These are phyloP conservation scores for Trypethelium eluteriae DNA, from an alignment of 495 filamentous ascomycete species.

Conservation along the genomic window DNA sequence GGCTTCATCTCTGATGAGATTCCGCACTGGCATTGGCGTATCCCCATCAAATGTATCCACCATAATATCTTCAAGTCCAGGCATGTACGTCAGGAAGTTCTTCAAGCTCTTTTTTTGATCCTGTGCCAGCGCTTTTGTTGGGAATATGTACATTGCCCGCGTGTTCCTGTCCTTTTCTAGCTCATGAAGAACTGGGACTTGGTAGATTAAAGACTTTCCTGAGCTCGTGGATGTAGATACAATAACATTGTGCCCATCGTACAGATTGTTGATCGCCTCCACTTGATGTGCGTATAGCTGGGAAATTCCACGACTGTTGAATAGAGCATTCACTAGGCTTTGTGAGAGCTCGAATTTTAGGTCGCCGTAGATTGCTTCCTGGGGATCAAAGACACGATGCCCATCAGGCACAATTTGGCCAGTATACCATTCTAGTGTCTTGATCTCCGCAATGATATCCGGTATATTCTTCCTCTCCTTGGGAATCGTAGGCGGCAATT, in stretches of 20 bases:
- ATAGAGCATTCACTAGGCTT: constrained; percentile 85
- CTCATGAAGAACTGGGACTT: constrained; percentile 83
- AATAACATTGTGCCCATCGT: constrained; percentile 79
- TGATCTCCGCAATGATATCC: constrained; percentile 80
- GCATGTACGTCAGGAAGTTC: constrained; percentile 74
- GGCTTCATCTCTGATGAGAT: constrained; percentile 76
- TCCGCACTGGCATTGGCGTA: constrained; percentile 72
- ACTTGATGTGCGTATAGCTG: constrained; percentile 90
- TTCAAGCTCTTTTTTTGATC: constrained; percentile 86
- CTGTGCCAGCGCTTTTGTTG: constrained; percentile 93
- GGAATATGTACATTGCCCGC: constrained; percentile 95
- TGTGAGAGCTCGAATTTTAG: constrained; percentile 82
- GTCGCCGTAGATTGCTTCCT: constrained; percentile 74
- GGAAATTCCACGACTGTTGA: constrained; percentile 78
- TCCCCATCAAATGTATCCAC: constrained; percentile 97
- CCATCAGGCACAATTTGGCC: constrained; percentile 92
- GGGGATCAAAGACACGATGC: constrained; percentile 85
- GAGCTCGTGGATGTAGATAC: constrained; percentile 93
- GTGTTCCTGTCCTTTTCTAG: constrained; percentile 70
- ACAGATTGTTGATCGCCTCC: constrained; percentile 85
- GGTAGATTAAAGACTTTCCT: constrained; percentile 94
- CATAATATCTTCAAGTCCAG: constrained; percentile 60
- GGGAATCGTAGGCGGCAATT: constrained; percentile 63
- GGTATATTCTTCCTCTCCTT: constrained; percentile 72
- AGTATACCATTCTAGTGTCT: constrained; percentile 74